phyloP scores from a whole-genome alignment of 1,284 basidiomycete genomes.

The Puccinia hordei region DNA sequence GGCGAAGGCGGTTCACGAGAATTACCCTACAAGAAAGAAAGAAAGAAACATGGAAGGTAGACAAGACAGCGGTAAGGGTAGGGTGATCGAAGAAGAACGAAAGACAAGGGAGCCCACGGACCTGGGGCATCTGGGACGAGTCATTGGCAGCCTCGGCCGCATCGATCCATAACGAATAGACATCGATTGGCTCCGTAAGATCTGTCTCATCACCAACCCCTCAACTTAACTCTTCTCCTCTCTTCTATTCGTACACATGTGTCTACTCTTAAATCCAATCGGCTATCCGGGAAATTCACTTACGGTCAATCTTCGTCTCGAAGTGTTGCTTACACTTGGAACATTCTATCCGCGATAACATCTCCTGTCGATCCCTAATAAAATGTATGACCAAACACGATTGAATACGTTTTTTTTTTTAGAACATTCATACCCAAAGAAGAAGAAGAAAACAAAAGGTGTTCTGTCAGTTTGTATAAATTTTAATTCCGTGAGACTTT shows the following conservation, averaged over 20 bases:
- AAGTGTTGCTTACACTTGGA: constrained; percentile 44
- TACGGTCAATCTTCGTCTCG: constrained; percentile 50
- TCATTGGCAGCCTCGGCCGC: constrained; percentile 22
- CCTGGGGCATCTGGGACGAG: not conserved
- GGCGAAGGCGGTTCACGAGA: not conserved
- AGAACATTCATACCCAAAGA: too few relatives aligned
- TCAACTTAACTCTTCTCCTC: too few relatives aligned
- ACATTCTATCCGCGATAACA: constrained; percentile 46
- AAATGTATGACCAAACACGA: not conserved
- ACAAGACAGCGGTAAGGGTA: not conserved
- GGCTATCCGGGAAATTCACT: too few relatives aligned
- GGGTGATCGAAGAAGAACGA: not conserved
- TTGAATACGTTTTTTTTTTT: too few relatives aligned
- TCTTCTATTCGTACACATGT: too few relatives aligned
- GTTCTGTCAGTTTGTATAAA: too few relatives aligned
- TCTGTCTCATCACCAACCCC: not conserved
- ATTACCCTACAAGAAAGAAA: not conserved
- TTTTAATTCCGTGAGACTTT: too few relatives aligned
- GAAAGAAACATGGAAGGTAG: not conserved
- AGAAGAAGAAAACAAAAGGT: too few relatives aligned
- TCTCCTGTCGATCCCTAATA: constrained; percentile 51
- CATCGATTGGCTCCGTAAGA: constrained; percentile 50
- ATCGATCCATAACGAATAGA: constrained; percentile 51
- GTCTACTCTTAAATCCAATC: too few relatives aligned
- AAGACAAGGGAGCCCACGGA: not conserved